Evolutionary conservation across 371 early-diverging fungal genomes (phyloP).

Genomic region (Apophysomyces ossiformis): DNA sequence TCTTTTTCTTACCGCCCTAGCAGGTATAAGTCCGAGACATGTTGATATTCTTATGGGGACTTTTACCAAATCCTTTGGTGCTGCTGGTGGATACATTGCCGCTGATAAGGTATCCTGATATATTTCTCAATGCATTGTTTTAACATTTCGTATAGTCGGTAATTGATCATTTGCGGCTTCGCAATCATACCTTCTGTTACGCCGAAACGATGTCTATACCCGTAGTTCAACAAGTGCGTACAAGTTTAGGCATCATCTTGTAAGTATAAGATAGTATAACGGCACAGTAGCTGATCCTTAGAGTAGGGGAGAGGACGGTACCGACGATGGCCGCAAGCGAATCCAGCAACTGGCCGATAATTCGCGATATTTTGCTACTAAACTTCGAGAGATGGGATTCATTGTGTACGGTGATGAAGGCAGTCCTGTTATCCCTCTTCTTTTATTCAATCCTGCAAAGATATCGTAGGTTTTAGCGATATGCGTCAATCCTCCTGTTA

Average conservation of each 20-base stretch:
- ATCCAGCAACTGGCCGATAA: slow-evolving; percentile 90
- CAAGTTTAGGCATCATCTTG: slow-evolving; percentile 85
- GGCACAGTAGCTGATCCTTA: background rate
- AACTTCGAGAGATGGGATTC: slow-evolving; percentile 90
- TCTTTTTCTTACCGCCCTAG: slow-evolving; percentile 13
- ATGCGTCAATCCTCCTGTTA: background rate
- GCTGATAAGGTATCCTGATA: slow-evolving; percentile 47
- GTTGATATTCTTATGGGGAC: slow-evolving; percentile 99
- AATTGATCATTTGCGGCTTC: slow-evolving; percentile 85
- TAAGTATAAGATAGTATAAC: slow-evolving; percentile 15
- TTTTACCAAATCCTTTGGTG: slow-evolving; percentile 99
- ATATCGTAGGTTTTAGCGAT: slow-evolving; percentile 66
- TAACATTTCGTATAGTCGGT: slow-evolving; percentile 54
- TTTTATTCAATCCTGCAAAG: slow-evolving; percentile 98
- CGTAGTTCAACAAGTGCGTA: slow-evolving; percentile 92
- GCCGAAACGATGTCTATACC: slow-evolving; percentile 95
- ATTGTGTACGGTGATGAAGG: slow-evolving; percentile 94
- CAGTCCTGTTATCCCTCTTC: slow-evolving; percentile 97
- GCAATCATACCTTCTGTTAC: slow-evolving; percentile 85
- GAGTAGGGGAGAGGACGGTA: slow-evolving; percentile 82
- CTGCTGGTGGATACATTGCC: slow-evolving; percentile 98
- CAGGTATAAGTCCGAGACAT: slow-evolving; percentile 81
- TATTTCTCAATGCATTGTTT: slow-evolving; percentile 11
- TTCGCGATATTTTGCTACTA: slow-evolving; percentile 82
- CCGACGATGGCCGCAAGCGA: slow-evolving; percentile 80